phyloP scores from a whole-genome alignment of 208 protist species.

The Trypanosoma theileri region DNA sequence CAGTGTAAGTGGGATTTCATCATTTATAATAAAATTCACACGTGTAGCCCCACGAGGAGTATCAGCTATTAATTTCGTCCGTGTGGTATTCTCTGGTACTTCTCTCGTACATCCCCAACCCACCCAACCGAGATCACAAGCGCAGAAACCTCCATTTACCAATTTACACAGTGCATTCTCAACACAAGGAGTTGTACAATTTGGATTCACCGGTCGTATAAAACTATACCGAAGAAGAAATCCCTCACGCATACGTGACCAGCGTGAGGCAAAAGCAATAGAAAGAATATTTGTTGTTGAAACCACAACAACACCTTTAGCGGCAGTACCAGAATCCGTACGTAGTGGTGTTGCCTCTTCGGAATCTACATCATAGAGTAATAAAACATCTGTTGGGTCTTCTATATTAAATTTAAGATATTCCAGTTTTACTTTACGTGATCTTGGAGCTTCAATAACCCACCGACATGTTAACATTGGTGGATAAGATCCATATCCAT shows the following conservation, averaged over 20 bases:
- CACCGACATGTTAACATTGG: conserved; percentile 59
- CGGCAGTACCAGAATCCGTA: conserved; percentile 20
- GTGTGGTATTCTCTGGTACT: not conserved
- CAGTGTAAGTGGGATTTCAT: not conserved
- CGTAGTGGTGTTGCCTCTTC: conserved; percentile 19
- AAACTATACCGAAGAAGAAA: conserved; percentile 73
- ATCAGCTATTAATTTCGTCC: not conserved
- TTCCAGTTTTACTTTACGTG: conserved; percentile 37
- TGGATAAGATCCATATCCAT: conserved; percentile 52
- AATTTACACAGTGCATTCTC: conserved; percentile 13
- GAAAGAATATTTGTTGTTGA: conserved; percentile 35
- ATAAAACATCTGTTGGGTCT: conserved; percentile 34
- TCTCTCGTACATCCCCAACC: conserved; percentile 18
- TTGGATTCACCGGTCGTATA: not conserved
- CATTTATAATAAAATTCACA: conserved; percentile 9
- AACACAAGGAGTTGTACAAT: conserved; percentile 12
- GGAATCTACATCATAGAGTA: conserved; percentile 41
- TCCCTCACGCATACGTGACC: conserved; percentile 35
- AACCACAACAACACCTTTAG: conserved; percentile 3
- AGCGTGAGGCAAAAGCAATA: conserved; percentile 62
- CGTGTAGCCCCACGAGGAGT: not conserved
- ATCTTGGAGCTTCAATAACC: conserved; percentile 38
- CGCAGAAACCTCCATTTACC: conserved; percentile 19
- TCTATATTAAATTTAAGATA: conserved; percentile 53
- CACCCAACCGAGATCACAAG: conserved; percentile 2